Evolutionary conservation across 768 basidiomycete genomes (phyloP).

Genomic region (Boletus subcaerulescens): DNA sequence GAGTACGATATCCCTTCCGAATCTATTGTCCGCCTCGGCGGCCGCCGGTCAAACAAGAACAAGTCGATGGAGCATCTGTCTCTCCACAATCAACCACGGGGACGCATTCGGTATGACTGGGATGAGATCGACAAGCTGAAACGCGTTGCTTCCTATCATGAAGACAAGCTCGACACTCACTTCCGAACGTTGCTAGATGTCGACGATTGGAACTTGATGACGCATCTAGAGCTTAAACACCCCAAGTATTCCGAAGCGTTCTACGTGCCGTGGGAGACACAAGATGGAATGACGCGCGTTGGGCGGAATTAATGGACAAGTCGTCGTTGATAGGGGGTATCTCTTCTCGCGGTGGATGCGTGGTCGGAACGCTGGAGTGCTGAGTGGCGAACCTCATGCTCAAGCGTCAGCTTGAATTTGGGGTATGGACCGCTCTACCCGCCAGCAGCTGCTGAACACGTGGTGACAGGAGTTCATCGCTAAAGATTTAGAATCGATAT

Average conservation of each 20-base stretch:
- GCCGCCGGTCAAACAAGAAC: constrained; percentile 43
- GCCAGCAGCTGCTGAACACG: constrained; percentile 23
- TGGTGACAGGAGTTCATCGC: constrained; percentile 38
- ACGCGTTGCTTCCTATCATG: constrained; percentile 36
- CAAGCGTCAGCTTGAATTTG: constrained; percentile 33
- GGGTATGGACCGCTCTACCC: constrained; percentile 32
- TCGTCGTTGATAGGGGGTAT: constrained; percentile 36
- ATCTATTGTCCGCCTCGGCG: constrained; percentile 54
- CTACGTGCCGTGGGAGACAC: constrained; percentile 31
- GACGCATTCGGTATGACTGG: neutral
- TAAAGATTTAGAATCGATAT: constrained; percentile 33
- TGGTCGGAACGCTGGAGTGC: constrained; percentile 44
- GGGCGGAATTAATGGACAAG: constrained; percentile 41
- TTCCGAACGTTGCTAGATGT: constrained; percentile 15
- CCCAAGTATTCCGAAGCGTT: constrained; percentile 45
- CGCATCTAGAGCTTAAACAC: constrained; percentile 46
- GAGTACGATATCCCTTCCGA: constrained; percentile 49
- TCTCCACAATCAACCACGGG: constrained; percentile 28
- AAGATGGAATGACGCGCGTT: constrained; percentile 46
- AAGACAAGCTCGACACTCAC: constrained; percentile 17
- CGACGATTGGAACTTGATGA: constrained; percentile 33
- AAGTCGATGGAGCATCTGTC: constrained; percentile 41
- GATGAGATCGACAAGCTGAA: constrained; percentile 16
- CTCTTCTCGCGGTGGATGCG: constrained; percentile 46
- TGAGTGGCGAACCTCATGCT: constrained; percentile 30